phyloP scores from a whole-genome alignment of 192 early-diverging fungal species.

The Gaertneriomyces sp. region DNA sequence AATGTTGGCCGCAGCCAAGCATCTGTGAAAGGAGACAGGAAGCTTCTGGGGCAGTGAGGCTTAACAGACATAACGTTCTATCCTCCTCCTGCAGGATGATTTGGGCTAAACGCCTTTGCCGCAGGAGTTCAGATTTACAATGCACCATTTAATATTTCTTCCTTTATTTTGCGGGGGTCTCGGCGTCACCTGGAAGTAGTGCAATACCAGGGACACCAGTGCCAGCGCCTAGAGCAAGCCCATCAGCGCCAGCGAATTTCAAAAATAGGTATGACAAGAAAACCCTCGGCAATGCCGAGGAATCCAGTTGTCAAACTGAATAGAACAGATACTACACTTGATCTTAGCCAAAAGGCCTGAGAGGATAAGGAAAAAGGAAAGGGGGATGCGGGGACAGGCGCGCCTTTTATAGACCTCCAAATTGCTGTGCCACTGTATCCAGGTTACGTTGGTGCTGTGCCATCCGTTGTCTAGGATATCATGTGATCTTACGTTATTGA shows the following conservation, averaged over 20 bases:
- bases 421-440: no score
- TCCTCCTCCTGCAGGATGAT: no score
- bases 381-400: constrained; percentile 20
- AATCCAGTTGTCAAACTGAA: constrained; percentile 67
- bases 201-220: constrained; percentile 65
- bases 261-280: constrained; percentile 66
- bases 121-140: no score
- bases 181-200: constrained; percentile 57
- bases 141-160: constrained; percentile 6
- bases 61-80: no score
- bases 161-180: constrained; percentile 14
- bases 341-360: constrained; percentile 83
- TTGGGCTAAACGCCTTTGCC: no score
- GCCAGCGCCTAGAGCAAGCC: constrained; percentile 46
- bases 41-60: no score
- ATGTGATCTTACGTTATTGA: no score
- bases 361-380: constrained; percentile 50
- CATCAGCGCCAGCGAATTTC: constrained; percentile 33
- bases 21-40: no score
- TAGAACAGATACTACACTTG: constrained; percentile 91
- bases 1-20: no score
- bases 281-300: constrained; percentile 36
- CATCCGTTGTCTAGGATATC: no score
- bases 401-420: constrained; percentile 2
- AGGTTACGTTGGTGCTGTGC: no score